Percentiles rank a stretch among this genome's conserved stretches.
Conservation (phyloP, 23 red algal genomes). For the Gracilaria gracilis region DNA sequence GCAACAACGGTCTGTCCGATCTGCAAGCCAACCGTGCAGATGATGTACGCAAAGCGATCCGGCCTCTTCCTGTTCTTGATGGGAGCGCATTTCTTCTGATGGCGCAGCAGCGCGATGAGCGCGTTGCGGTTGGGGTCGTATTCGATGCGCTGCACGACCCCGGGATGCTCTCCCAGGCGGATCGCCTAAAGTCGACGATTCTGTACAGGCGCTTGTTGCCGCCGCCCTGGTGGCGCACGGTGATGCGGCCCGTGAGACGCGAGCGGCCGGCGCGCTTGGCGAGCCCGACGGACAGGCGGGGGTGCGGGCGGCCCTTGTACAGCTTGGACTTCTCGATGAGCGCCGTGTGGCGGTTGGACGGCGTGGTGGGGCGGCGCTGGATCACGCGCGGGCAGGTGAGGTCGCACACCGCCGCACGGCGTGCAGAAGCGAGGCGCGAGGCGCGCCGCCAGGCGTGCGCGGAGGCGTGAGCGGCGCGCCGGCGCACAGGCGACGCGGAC, state of each 20-base stretch:
- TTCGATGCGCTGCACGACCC: conserved; percentile 89
- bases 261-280: conserved; percentile 69
- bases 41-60: conserved; percentile 89
- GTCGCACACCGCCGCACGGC: conserved; percentile 27
- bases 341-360: conserved; percentile 87
- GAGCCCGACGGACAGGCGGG: conserved; percentile 72
- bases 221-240: conserved; percentile 83
- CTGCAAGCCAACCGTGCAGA: conserved; percentile 86
- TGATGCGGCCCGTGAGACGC: conserved; percentile 79
- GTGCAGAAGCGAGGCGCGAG: no score
- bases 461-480: no score
- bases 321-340: conserved; percentile 87
- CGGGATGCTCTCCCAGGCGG: conserved; percentile 70
- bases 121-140: conserved; percentile 94
- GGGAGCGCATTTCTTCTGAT: conserved; percentile 65
- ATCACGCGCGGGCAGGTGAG: conserved; percentile 85
- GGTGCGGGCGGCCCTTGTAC: conserved; percentile 80
- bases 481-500: no score
- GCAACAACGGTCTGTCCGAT: conserved; percentile 87
- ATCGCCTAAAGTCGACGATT: conserved; percentile 91
- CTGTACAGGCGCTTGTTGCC: conserved; percentile 94
- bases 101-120: conserved; percentile 85
- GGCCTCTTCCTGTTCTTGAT: conserved; percentile 30
- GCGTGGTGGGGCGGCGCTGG: conserved; percentile 88
- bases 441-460: no score